phyloP scores from a whole-genome alignment of 192 early-diverging fungal species.

The Backusella tarrabulga region DNA sequence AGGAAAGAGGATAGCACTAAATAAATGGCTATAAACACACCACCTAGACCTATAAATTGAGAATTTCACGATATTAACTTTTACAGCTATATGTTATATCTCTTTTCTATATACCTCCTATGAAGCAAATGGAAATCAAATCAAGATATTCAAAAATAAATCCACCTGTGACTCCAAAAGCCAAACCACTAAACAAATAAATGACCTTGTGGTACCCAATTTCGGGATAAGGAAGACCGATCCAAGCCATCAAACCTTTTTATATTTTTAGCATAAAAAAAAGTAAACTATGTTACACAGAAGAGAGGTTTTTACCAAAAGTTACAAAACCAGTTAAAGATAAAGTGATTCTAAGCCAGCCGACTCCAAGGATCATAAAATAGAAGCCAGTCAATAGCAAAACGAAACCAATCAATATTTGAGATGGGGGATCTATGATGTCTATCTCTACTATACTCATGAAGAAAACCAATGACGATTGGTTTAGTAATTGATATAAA shows the following conservation, averaged over 20 bases:
- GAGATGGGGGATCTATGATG: neutral
- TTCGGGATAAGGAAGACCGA: neutral
- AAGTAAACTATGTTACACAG: neutral
- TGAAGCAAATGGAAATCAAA: neutral
- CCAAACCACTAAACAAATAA: neutral
- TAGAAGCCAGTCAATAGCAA: neutral
- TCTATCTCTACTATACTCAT: neutral
- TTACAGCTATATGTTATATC: neutral
- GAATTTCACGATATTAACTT: neutral
- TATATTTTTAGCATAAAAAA: neutral
- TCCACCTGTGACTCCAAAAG: neutral
- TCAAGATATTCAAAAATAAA: neutral
- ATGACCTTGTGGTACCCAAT: neutral
- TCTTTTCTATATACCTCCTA: neutral
- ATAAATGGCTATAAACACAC: neutral
- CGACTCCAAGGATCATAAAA: neutral
- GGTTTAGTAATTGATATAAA: neutral
- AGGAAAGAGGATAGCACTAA: neutral
- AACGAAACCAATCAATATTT: neutral
- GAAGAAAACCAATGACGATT: neutral
- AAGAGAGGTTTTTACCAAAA: neutral
- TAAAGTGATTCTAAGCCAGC: neutral
- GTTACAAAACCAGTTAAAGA: neutral
- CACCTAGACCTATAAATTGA: neutral
- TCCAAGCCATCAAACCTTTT: conserved; percentile 1